Conservation (phyloP, 176 grass and related monocot species). For the Oryza rufipogon region DNA sequence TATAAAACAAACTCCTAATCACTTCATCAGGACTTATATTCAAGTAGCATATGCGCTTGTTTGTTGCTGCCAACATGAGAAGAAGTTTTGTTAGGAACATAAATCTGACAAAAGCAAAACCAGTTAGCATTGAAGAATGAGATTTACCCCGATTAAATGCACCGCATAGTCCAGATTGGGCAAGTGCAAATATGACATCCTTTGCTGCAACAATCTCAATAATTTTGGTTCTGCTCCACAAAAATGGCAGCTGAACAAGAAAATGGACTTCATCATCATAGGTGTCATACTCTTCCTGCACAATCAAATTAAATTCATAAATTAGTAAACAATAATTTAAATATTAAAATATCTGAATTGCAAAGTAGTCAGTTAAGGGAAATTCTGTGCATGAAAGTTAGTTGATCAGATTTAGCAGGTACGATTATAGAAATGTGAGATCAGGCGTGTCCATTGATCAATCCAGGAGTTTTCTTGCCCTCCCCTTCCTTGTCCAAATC, state of each 20-base stretch:
- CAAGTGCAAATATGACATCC: constrained; percentile 77
- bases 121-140: constrained; percentile 7
- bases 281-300: constrained; percentile 78
- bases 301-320: constrained; percentile 36
- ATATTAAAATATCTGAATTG: neutral
- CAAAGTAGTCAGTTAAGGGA: neutral
- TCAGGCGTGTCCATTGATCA: neutral
- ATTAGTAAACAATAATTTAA: neutral
- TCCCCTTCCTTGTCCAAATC: neutral
- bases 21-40: constrained; percentile 81
- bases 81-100: constrained; percentile 42
- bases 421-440: neutral
- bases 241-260: constrained; percentile 58
- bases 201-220: constrained; percentile 87
- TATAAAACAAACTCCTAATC: constrained; percentile 83
- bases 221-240: constrained; percentile 74
- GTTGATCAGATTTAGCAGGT: neutral
- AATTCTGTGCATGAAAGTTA: constrained; percentile 10
- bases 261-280: constrained; percentile 56
- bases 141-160: constrained; percentile 74
- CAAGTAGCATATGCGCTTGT: constrained; percentile 83
- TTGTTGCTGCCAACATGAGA: constrained; percentile 65
- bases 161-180: constrained; percentile 73
- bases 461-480: neutral
- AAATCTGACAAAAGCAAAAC: constrained; percentile 32